Percentiles rank a stretch among this genome's conserved stretches.
Conservation (phyloP, 306 rosid genomes). For the Prunus mume region DNA sequence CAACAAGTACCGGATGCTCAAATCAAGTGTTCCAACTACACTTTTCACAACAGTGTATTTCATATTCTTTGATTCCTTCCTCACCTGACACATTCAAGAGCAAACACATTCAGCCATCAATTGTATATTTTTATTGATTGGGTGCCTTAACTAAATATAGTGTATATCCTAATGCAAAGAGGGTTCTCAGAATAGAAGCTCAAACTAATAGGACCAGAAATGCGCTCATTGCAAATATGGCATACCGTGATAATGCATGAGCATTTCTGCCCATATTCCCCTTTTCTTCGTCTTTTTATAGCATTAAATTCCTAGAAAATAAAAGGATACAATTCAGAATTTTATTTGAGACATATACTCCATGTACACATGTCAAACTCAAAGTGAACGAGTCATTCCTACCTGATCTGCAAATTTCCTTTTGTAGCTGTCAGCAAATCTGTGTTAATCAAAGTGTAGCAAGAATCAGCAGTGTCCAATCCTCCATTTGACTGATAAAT, state of each 20-base stretch:
- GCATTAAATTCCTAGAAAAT: slow-evolving; percentile 62
- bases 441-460: slow-evolving; percentile 45
- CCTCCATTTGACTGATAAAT: slow-evolving; percentile 23
- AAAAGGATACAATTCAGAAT: slow-evolving; percentile 15
- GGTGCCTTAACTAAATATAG: background rate
- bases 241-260: slow-evolving; percentile 76
- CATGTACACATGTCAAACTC: slow-evolving; percentile 1
- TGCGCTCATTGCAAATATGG: background rate
- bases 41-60: slow-evolving; percentile 60
- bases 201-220: slow-evolving; percentile 4
- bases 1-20: slow-evolving; percentile 60
- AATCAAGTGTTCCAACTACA: slow-evolving; percentile 89
- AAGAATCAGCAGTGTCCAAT: slow-evolving; percentile 41
- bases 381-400: slow-evolving; percentile 21
- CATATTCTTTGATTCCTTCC: slow-evolving; percentile 59
- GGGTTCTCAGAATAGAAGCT: background rate
- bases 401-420: slow-evolving; percentile 71
- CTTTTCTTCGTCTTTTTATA: slow-evolving; percentile 51
- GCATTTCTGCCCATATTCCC: slow-evolving; percentile 45
- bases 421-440: slow-evolving; percentile 54
- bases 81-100: slow-evolving; percentile 63
- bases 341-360: slow-evolving; percentile 8
- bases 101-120: background rate
- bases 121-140: background rate
- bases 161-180: background rate